phyloP scores from a whole-genome alignment of 2,329 filamentous ascomycete species.

The Gyromitra esculenta region DNA sequence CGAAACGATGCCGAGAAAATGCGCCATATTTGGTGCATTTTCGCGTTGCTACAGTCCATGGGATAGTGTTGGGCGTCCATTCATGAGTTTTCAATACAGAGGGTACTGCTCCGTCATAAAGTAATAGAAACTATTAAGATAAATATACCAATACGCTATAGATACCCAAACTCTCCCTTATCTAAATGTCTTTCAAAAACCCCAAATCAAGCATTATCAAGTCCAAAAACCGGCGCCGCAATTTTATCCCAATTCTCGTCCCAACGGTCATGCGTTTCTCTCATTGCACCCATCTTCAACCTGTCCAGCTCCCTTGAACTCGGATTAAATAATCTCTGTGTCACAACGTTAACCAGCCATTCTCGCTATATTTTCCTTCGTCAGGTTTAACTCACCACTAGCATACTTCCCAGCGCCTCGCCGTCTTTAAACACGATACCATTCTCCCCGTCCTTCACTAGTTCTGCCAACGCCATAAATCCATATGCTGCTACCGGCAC shows the following conservation, averaged over 20 bases:
- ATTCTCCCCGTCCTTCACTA: slow-evolving; percentile 88
- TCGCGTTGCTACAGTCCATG: no score
- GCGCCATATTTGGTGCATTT: no score
- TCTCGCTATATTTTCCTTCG: neutral
- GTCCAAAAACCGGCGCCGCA: slow-evolving; percentile 74
- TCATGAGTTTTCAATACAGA: neutral
- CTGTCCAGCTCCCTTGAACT: slow-evolving; percentile 67
- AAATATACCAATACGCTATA: slow-evolving; percentile 19
- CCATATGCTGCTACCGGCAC: slow-evolving; percentile 85
- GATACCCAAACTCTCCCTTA: slow-evolving; percentile 17
- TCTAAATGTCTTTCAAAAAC: slow-evolving; percentile 17
- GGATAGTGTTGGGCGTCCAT: no score
- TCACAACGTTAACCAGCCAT: slow-evolving; percentile 54
- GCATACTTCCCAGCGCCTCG: slow-evolving; percentile 70
- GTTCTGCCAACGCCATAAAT: slow-evolving; percentile 88
- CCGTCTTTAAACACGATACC: slow-evolving; percentile 83
- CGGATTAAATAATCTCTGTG: slow-evolving; percentile 69
- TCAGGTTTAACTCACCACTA: slow-evolving; percentile 60
- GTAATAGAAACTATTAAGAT: neutral
- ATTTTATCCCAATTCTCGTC: slow-evolving; percentile 91
- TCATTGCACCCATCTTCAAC: slow-evolving; percentile 74
- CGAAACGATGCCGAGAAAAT: no score
- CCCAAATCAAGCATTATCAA: slow-evolving; percentile 37
- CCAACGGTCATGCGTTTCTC: slow-evolving; percentile 78
- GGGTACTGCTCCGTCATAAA: neutral